phyloP scores from a whole-genome alignment of 768 basidiomycete genomes.

The Amanita rimosa region DNA sequence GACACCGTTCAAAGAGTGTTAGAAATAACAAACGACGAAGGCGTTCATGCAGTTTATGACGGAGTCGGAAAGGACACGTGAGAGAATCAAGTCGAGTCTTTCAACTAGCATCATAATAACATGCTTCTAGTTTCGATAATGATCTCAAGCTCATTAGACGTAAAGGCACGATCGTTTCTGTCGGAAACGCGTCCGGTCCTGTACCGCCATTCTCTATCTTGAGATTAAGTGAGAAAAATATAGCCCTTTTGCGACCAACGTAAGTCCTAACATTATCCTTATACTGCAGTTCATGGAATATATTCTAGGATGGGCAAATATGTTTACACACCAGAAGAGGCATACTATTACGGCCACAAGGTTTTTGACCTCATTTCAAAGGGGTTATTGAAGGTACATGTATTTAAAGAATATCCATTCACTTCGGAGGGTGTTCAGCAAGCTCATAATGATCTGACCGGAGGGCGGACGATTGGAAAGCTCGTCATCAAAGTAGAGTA shows the following conservation, averaged over 20 bases:
- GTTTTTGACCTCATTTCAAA: conserved; percentile 50
- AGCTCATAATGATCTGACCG: conserved; percentile 68
- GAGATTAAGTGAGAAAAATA: conserved; percentile 70
- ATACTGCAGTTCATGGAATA: background rate
- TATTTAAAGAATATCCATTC: conserved; percentile 77
- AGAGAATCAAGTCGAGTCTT: conserved; percentile 13
- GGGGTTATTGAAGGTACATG: conserved; percentile 51
- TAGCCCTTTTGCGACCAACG: conserved; percentile 72
- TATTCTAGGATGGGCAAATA: conserved; percentile 59
- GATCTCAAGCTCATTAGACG: conserved; percentile 74
- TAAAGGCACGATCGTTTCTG: conserved; percentile 83
- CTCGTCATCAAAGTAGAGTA: conserved; percentile 59
- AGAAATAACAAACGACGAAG: conserved; percentile 67
- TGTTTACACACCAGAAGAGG: conserved; percentile 63
- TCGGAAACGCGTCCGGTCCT: conserved; percentile 88
- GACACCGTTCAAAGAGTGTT: conserved; percentile 64
- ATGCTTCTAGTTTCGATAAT: conserved; percentile 12
- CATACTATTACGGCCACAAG: conserved; percentile 47
- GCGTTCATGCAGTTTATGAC: conserved; percentile 83
- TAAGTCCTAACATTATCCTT: conserved; percentile 22
- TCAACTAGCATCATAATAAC: conserved; percentile 35
- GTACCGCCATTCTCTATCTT: conserved; percentile 67
- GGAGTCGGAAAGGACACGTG: conserved; percentile 97
- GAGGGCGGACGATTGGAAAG: conserved; percentile 79
- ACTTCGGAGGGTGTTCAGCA: conserved; percentile 66